These are phyloP conservation scores for Mortierella sp. DNA, from an alignment of 371 early-diverging fungal species.

Conservation along the genomic window DNA sequence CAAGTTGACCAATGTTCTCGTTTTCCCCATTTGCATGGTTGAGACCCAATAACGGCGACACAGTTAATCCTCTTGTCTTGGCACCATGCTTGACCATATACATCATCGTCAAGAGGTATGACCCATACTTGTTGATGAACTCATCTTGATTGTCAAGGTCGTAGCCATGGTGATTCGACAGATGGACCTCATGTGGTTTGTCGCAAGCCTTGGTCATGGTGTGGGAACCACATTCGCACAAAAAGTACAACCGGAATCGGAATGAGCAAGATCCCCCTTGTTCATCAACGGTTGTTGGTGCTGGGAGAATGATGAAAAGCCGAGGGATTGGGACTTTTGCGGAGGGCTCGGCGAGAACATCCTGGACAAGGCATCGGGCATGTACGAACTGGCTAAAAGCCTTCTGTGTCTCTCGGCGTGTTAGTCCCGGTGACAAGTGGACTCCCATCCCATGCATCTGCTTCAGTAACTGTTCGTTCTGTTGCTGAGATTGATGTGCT, in stretches of 20 bases:
- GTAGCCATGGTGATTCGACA: constrained; percentile 11
- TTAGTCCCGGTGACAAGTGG: not conserved
- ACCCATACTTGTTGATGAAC: constrained; percentile 11
- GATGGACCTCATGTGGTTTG: not conserved
- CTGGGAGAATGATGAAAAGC: constrained; percentile 31
- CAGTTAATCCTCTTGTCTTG: not conserved
- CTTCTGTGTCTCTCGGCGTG: not conserved
- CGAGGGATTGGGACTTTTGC: constrained; percentile 19
- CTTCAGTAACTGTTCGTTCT: too few relatives aligned
- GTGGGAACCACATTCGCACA: constrained; percentile 3
- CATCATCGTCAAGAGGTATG: constrained; percentile 5
- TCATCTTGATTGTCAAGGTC: not conserved
- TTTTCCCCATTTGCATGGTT: constrained; percentile 1
- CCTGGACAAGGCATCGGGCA: not conserved
- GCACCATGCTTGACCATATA: constrained; percentile 5
- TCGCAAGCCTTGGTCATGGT: not conserved
- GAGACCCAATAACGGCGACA: not conserved
- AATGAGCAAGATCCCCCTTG: not conserved
- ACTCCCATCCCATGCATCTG: too few relatives aligned
- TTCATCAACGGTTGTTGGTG: not conserved
- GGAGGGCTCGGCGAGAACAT: constrained; percentile 15
- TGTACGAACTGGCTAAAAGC: constrained; percentile 7
- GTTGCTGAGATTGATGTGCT: not conserved
- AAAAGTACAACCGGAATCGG: not conserved
- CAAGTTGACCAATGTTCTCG: not conserved